Evolutionary conservation across 371 early-diverging fungal species (phyloP).

Genomic region (Actinomortierella ambigua): DNA sequence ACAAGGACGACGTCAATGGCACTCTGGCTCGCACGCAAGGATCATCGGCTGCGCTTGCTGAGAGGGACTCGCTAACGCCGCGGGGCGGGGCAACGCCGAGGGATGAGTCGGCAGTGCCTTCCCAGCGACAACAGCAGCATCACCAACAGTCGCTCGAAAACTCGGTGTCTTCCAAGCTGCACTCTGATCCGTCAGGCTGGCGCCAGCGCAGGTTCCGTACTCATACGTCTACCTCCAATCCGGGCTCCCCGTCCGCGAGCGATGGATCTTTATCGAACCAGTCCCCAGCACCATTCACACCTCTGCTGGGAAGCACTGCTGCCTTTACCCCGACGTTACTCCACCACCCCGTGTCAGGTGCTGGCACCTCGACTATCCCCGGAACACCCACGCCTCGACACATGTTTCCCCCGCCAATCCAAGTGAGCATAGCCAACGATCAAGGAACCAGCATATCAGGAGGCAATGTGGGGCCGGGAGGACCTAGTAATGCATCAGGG

Average conservation of each 20-base stretch:
- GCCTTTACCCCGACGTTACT: slow-evolving; percentile 26
- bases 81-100: no score
- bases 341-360: slow-evolving; percentile 28
- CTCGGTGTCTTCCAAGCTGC: no score
- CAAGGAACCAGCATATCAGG: slow-evolving; percentile 1
- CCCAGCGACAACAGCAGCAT: no score
- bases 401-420: neutral
- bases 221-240: slow-evolving; percentile 33
- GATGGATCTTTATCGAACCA: slow-evolving; percentile 23
- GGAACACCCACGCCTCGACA: slow-evolving; percentile 1
- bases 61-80: no score
- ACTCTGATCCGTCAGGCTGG: slow-evolving; percentile 33
- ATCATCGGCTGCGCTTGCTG: no score
- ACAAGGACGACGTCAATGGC: no score
- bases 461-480: slow-evolving; percentile 3
- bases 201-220: slow-evolving; percentile 31
- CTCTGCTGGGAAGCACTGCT: slow-evolving; percentile 12
- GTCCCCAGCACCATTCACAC: slow-evolving; percentile 24
- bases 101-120: no score
- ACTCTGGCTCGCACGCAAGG: no score
- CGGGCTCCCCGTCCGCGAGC: slow-evolving; percentile 20
- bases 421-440: slow-evolving; percentile 3
- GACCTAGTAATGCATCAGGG: slow-evolving; percentile 3
- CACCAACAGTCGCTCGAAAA: no score
- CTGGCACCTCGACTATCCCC: no score